phyloP scores from a whole-genome alignment of 176 grass and related monocot genomes.

The Oropetium thomaeum region DNA sequence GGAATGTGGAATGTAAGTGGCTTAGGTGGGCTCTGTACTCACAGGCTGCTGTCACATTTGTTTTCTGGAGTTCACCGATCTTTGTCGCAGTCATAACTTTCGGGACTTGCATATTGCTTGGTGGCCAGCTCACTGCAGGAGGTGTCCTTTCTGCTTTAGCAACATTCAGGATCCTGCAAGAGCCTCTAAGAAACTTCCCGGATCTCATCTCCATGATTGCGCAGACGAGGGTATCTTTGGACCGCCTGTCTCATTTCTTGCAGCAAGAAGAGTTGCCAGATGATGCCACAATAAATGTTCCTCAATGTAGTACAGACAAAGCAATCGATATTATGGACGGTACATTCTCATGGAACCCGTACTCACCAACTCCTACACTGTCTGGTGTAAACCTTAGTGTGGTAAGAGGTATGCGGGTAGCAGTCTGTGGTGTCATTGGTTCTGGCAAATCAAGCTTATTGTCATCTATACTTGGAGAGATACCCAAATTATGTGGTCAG shows the following conservation, averaged over 20 bases:
- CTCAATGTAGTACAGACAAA: constrained; percentile 54
- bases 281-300: constrained; percentile 71
- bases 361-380: constrained; percentile 56
- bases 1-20: constrained; percentile 83
- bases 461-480: constrained; percentile 92
- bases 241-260: constrained; percentile 70
- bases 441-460: constrained; percentile 94
- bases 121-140: constrained; percentile 83
- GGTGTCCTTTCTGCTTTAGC: constrained; percentile 93
- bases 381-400: constrained; percentile 62
- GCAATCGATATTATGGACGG: constrained; percentile 79
- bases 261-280: constrained; percentile 78
- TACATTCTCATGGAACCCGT: constrained; percentile 69
- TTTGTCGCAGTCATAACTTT: constrained; percentile 90
- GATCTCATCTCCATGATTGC: constrained; percentile 98
- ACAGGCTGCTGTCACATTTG: constrained; percentile 88
- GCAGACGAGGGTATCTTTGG: constrained; percentile 93
- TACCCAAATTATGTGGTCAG: constrained; percentile 85
- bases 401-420: constrained; percentile 86
- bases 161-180: constrained; percentile 99
- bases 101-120: constrained; percentile 86
- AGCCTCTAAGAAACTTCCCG: constrained; percentile 91
- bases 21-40: constrained; percentile 80
- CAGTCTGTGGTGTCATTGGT: constrained; percentile 93
- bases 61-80: constrained; percentile 98